These are phyloP conservation scores for Clitoria ternatea DNA, from an alignment of 306 rosid genomes.

Conservation along the genomic window DNA sequence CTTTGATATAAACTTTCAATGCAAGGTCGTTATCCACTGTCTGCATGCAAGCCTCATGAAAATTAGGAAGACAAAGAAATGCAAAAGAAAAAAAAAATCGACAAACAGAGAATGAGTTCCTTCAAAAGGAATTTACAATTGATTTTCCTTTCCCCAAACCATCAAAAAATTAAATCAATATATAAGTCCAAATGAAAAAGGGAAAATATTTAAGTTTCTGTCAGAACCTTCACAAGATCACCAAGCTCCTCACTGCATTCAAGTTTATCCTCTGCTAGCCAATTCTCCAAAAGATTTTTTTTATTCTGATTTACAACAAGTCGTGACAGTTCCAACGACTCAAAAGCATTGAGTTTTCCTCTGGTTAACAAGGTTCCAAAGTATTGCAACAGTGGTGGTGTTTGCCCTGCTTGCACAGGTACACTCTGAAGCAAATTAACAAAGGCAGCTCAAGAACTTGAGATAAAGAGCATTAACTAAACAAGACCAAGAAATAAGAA, in stretches of 20 bases:
- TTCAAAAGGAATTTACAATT: background rate
- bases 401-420: conserved; percentile 84
- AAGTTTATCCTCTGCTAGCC: conserved; percentile 85
- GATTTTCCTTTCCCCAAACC: no score
- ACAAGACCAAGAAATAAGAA: background rate
- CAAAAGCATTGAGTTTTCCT: conserved; percentile 74
- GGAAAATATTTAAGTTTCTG: background rate
- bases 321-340: conserved; percentile 76
- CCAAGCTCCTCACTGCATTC: conserved; percentile 85
- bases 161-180: background rate
- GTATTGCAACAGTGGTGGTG: conserved; percentile 78
- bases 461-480: background rate
- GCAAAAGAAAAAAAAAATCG: background rate
- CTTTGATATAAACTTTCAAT: conserved; percentile 73
- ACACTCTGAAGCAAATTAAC: conserved; percentile 43
- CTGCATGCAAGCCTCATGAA: conserved; percentile 25
- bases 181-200: background rate
- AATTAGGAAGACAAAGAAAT: background rate
- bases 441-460: background rate
- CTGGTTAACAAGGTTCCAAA: conserved; percentile 72
- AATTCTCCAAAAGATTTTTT: conserved; percentile 77
- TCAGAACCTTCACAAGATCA: conserved; percentile 76
- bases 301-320: conserved; percentile 84
- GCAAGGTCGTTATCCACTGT: conserved; percentile 81
- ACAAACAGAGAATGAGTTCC: background rate